Conservation (phyloP, 805 yeast genomes). For the Metschnikowia peoriensis region DNA sequence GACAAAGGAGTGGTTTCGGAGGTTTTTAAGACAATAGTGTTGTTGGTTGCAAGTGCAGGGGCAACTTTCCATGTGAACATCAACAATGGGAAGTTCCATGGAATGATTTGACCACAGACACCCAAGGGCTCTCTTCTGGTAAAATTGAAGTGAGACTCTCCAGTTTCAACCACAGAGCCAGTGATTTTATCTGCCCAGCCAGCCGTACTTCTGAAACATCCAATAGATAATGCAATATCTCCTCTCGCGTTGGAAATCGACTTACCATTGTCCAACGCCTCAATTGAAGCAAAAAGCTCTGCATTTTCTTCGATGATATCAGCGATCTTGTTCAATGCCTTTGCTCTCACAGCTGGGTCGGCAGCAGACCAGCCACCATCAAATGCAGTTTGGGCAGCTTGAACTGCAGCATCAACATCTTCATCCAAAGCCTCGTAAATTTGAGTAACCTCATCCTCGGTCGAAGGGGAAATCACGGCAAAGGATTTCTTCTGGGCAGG, state of each 20-base stretch:
- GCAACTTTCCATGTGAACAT: constrained; percentile 96
- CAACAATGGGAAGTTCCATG: constrained; percentile 95
- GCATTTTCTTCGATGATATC: constrained; percentile 70
- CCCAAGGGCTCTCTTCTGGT: constrained; percentile 89
- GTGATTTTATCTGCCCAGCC: constrained; percentile 88
- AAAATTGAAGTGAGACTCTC: constrained; percentile 68
- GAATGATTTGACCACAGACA: constrained; percentile 93
- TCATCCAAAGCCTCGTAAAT: constrained; percentile 74
- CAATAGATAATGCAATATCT: constrained; percentile 69
- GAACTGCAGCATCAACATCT: constrained; percentile 83
- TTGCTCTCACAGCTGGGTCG: constrained; percentile 68
- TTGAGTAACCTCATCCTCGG: constrained; percentile 66
- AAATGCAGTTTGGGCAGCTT: constrained; percentile 80
- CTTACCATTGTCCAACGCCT: constrained; percentile 89
- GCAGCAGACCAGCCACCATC: constrained; percentile 62
- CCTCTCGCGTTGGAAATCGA: constrained; percentile 67
- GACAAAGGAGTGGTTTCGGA: constrained; percentile 93
- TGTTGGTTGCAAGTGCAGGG: constrained; percentile 90
- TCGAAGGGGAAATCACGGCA: constrained; percentile 63
- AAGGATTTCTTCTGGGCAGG: constrained; percentile 58
- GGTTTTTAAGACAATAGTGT: constrained; percentile 81
- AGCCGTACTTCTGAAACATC: constrained; percentile 78
- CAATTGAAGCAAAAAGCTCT: constrained; percentile 74
- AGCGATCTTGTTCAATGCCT: constrained; percentile 66
- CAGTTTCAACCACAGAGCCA: constrained; percentile 76